Evolutionary conservation across 2,329 filamentous ascomycete species (phyloP), one percentile per base, ranked within the genome.

Genomic region (Tolypocladium album): DNA sequence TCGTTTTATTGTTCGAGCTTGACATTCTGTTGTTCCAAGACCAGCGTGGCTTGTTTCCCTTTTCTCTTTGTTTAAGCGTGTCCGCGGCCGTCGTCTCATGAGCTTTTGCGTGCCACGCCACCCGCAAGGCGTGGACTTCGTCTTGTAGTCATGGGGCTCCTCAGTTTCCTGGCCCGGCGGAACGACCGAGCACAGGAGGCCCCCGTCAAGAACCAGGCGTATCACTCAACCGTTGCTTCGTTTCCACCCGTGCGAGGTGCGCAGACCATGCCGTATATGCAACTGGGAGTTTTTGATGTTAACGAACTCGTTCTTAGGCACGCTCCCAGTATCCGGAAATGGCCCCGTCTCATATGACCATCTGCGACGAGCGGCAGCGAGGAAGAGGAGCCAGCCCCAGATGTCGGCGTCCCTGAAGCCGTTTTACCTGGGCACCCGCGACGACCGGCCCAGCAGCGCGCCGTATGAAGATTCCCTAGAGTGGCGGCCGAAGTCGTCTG

Each of bases 401-500:
- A 39, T 59, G 24, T 42, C 45, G 38, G 9, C 24, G 20, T 22
- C 24, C 13, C 17, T 36, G 34, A 59, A 55, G 38, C 47, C 57
- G 11, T 38, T 22, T 22, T 55, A 38, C 38, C 17, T 55, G 36
- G 47, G 38, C 12, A 6, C 47, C n/a, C 36, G 34, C 24, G 38
- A 59, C 47, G 38, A 45, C 6, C 47, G 50, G 20, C 47, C 57
- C 43, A 40, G 24, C 47, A 59, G 34, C 36, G 47, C 45, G 1
- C 57, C 57, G 4, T 39, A 40, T 27, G 38, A 55, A 6, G 50
- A 59, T 3, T 17, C 57, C 6, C 31, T 9, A 13, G 57, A 36
- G 61, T 53, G 67, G 70, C 4, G 50, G 11, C 27, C 50, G 22
- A 47, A 17, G 40, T 45, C 40, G 5, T 36, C 56, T 9, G 56